Conservation (phyloP, 1,139 yeast genomes). For the Nakaseomyces sp. region DNA sequence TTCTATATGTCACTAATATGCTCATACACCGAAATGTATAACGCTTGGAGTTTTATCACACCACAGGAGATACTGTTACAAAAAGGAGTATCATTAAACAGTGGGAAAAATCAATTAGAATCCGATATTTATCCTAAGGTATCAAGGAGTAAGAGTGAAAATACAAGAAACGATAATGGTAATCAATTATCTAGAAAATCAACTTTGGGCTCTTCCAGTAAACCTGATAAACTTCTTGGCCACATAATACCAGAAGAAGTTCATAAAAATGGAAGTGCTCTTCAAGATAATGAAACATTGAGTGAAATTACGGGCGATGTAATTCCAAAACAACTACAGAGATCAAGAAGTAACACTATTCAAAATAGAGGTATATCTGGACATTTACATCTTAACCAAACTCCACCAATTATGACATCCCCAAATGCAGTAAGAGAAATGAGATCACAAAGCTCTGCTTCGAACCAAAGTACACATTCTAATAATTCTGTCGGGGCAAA, state of each 20-base stretch:
- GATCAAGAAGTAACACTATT: constrained; percentile 22
- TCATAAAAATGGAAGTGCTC: neutral
- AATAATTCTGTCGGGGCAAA: neutral
- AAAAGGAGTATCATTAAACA: neutral
- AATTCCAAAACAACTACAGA: constrained; percentile 12
- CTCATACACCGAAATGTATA: constrained; percentile 64
- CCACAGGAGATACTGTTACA: constrained; percentile 26
- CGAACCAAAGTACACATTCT: neutral
- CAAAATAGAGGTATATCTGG: constrained; percentile 13
- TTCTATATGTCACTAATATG: constrained; percentile 64
- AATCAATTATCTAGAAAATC: neutral
- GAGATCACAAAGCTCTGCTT: constrained; percentile 2
- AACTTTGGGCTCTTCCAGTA: neutral
- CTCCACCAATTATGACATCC: constrained; percentile 4
- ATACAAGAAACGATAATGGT: constrained; percentile 7
- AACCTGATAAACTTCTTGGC: neutral
- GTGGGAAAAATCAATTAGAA: constrained; percentile 2
- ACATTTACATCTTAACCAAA: constrained; percentile 7
- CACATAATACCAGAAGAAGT: neutral
- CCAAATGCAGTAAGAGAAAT: constrained; percentile 4
- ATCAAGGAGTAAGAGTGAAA: constrained; percentile 2
- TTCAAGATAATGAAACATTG: neutral
- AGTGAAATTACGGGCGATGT: constrained; percentile 7
- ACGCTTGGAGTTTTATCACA: constrained; percentile 54
- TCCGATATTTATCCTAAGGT: constrained; percentile 5